Evolutionary conservation across 139 green algal genomes (phyloP).

Genomic region (Auxenochlorella pyrenoidosa): DNA sequence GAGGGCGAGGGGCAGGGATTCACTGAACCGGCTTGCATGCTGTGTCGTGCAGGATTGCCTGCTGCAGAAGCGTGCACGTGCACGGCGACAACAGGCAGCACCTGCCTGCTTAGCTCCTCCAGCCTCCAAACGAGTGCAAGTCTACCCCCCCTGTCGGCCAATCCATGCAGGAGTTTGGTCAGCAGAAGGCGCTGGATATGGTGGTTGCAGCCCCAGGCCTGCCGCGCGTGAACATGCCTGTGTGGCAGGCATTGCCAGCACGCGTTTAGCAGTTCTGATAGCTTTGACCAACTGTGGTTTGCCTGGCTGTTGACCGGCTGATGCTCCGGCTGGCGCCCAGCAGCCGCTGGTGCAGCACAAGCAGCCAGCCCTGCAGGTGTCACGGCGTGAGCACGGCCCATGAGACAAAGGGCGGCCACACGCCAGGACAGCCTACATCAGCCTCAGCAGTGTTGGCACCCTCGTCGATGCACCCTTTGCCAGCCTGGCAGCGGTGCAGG

Average conservation of each 20-base stretch:
- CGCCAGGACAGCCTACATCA: neutral
- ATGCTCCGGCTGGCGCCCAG: slow-evolving; percentile 8
- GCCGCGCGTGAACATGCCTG: neutral
- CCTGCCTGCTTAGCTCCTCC: no score
- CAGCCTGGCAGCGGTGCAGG: neutral
- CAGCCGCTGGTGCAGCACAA: slow-evolving; percentile 12
- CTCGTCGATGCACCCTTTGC: neutral
- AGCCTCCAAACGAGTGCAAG: no score
- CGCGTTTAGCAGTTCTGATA: no score
- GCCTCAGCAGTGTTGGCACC: neutral
- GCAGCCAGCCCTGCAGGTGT: neutral
- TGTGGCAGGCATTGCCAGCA: neutral
- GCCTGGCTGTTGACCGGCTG: neutral
- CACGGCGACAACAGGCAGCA: neutral
- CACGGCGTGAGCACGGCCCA: neutral
- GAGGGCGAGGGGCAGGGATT: neutral
- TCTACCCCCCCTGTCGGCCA: no score
- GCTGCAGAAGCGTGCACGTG: no score
- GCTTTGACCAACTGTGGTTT: neutral
- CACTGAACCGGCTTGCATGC: no score
- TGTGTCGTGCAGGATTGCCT: neutral
- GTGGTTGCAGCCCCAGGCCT: neutral
- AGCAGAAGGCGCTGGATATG: neutral
- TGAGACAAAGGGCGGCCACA: no score
- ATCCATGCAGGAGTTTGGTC: neutral